A percentile compares a stretch with the other conserved stretches of the same genome.
These are phyloP conservation scores for Zangia roseola DNA, from an alignment of 768 basidiomycete species.

Conservation along the genomic window DNA sequence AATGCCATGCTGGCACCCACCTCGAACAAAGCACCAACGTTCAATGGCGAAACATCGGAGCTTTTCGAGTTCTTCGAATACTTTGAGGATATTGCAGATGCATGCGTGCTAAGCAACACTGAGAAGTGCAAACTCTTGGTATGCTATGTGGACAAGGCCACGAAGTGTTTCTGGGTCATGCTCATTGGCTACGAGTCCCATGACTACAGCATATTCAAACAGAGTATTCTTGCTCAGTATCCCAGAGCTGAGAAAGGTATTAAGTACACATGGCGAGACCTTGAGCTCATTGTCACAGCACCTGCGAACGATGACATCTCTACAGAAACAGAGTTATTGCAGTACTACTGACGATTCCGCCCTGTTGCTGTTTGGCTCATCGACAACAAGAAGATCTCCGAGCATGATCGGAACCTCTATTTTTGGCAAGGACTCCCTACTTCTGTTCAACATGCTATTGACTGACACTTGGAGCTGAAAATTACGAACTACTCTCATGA, in stretches of 20 bases:
- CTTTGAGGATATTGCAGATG: neutral
- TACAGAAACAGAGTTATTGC: neutral
- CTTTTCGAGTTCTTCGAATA: conserved; percentile 2
- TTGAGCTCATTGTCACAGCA: neutral
- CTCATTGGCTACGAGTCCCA: neutral
- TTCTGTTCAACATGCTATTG: too few relatives aligned
- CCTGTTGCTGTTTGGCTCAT: neutral
- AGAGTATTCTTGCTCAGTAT: neutral
- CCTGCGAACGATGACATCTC: neutral
- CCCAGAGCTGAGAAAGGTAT: conserved; percentile 1
- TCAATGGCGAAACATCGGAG: conserved; percentile 1
- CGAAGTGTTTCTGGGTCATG: conserved; percentile 3
- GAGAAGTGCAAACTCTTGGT: conserved; percentile 6
- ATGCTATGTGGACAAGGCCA: neutral
- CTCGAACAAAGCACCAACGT: too few relatives aligned
- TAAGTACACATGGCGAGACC: neutral
- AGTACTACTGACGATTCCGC: neutral
- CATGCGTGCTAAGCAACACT: neutral
- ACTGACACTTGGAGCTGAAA: too few relatives aligned
- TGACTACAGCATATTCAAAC: neutral
- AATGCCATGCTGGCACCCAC: too few relatives aligned
- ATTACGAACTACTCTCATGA: too few relatives aligned
- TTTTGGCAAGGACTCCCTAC: neutral
- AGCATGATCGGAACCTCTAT: neutral
- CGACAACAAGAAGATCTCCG: conserved; percentile 1